A percentile compares a stretch with the other conserved stretches of the same genome.
These are phyloP conservation scores for Lantana camara DNA, from an alignment of 257 asterid species.

Conservation along the genomic window DNA sequence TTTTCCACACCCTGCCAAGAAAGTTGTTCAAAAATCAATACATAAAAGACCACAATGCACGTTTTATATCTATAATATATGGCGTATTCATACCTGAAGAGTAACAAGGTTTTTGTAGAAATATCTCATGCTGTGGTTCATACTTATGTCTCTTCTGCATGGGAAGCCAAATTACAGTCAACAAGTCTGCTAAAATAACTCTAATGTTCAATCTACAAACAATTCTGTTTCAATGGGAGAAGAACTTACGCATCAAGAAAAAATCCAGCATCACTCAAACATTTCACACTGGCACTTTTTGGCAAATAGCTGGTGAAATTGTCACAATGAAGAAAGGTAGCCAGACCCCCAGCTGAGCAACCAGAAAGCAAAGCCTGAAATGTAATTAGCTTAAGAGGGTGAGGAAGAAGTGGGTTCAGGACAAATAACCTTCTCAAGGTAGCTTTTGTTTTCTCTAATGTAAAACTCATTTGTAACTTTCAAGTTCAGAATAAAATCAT, in stretches of 20 bases:
- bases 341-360: conserved; percentile 97
- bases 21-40: conserved; percentile 5
- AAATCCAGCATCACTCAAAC: conserved; percentile 94
- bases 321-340: conserved; percentile 87
- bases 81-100: conserved; percentile 54
- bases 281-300: conserved; percentile 76
- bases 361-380: conserved; percentile 89
- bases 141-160: conserved; percentile 76
- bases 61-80: background rate
- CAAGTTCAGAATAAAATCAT: background rate
- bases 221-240: background rate
- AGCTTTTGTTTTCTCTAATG: background rate
- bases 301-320: conserved; percentile 69
- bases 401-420: background rate
- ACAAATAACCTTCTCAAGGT: background rate
- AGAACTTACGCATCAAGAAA: conserved; percentile 79
- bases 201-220: background rate
- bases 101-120: conserved; percentile 57
- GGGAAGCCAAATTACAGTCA: conserved; percentile 12
- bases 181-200: too few relatives aligned
- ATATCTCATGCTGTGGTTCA: conserved; percentile 74
- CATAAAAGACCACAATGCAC: background rate
- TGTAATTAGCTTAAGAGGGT: too few relatives aligned
- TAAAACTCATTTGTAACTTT: background rate
- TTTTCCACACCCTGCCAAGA: conserved; percentile 62